phyloP scores from a whole-genome alignment of 2,329 filamentous ascomycete genomes.

The Ceratocystis albifundus region DNA sequence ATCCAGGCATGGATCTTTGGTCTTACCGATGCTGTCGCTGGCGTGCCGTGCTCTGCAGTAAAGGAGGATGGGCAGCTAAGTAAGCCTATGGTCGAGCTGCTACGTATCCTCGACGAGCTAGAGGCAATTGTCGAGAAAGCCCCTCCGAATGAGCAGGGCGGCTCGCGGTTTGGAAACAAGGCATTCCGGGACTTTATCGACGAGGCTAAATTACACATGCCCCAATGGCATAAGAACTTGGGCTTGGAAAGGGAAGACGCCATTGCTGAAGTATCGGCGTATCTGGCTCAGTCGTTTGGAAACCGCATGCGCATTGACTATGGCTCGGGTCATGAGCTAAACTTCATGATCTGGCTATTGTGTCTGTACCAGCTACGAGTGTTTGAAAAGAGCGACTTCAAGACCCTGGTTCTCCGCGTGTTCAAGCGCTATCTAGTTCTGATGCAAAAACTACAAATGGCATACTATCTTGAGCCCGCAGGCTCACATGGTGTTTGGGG shows the following conservation, averaged over 20 bases:
- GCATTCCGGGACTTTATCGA: slow-evolving; percentile 76
- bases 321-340: slow-evolving; percentile 91
- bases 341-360: slow-evolving; percentile 94
- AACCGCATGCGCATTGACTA: slow-evolving; percentile 86
- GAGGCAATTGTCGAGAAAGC: slow-evolving; percentile 54
- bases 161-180: slow-evolving; percentile 90
- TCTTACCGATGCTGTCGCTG: slow-evolving; percentile 68
- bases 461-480: slow-evolving; percentile 93
- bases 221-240: slow-evolving; percentile 52
- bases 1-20: slow-evolving; percentile 77
- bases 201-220: slow-evolving; percentile 45
- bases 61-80: slow-evolving; percentile 44
- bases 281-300: slow-evolving; percentile 74
- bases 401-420: slow-evolving; percentile 60
- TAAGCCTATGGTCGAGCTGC: slow-evolving; percentile 48
- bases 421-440: slow-evolving; percentile 73
- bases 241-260: slow-evolving; percentile 43
- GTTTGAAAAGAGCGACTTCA: slow-evolving; percentile 55
- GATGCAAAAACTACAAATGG: slow-evolving; percentile 78
- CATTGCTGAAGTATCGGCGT: slow-evolving; percentile 61
- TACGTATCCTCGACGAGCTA: slow-evolving; percentile 58
- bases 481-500: slow-evolving; percentile 98
- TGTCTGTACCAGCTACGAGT: slow-evolving; percentile 72
- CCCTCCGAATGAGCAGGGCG: slow-evolving; percentile 74
- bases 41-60: slow-evolving; percentile 51